Evolutionary conservation across 2,329 filamentous ascomycete genomes (phyloP), one percentile per base, ranked within the genome.

Genomic region (Beauveria medogensis): DNA sequence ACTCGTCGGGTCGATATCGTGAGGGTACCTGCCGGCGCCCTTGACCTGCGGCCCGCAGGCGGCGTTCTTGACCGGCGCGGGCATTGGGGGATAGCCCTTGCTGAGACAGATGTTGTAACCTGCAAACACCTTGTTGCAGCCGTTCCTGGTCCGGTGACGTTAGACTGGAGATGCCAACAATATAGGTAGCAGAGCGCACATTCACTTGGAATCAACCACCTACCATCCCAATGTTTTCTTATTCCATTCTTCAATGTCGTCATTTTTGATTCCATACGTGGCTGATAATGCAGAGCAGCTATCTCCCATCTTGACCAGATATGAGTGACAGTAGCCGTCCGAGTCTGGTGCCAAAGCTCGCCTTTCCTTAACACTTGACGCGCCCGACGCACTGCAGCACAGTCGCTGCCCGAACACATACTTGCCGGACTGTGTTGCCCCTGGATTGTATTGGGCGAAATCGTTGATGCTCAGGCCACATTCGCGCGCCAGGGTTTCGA

Each of bases 381-480:
- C 1, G 47, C 59, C 0, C 69, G 73, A 2, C n/a, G 64, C 48
- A 3, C 68, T 71, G 62, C 76, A 78, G 66, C 74, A 79, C 5
- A 77, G 70, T 18, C 67, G 62, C 59, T 77, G 68, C 2, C 67
- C 67, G 0, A 65, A 54, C 18, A 46, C 54, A 10, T 77, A 65
- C 0, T 64, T 67, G 5, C 55, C 56, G 46, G 69, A 75, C 0
- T 71, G 46, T 28, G 66, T 65, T 1, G 52, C 55, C 1, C n/a
- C 24, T 2, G 55, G 52, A 56, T 78, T 78, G 63, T 69, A 73
- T 24, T 70, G 67, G 4, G 61, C 65, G 41, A 78, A 72, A 18
- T 77, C 65, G 5, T 63, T 59, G 6, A 63, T 63, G 0, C 71
- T 68, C 22, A 79, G 75, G 9, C 72, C 70, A 54, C 75, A 78